phyloP scores from a whole-genome alignment of 2,329 filamentous ascomycete species.

The Pseudophaeomoniella oleicola region DNA sequence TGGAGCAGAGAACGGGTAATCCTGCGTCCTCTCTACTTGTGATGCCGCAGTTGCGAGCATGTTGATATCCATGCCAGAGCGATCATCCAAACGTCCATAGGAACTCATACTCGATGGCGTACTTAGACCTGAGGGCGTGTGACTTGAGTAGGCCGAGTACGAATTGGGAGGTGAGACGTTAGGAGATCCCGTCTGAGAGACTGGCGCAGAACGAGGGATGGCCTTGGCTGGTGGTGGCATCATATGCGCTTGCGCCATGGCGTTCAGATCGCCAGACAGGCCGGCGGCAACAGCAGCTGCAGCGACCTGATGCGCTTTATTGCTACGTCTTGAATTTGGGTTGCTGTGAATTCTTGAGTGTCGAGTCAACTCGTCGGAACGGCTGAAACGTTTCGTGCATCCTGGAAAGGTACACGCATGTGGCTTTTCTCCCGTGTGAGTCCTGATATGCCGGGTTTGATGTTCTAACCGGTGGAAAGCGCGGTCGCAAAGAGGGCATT shows the following conservation, averaged over 20 bases:
- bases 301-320: conserved; percentile 60
- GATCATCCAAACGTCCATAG: conserved; percentile 35
- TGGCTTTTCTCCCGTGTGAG: conserved; percentile 95
- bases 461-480: conserved; percentile 97
- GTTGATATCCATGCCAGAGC: conserved; percentile 47
- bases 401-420: conserved; percentile 91
- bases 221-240: conserved; percentile 60
- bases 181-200: conserved; percentile 75
- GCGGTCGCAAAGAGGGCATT: conserved; percentile 95
- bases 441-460: conserved; percentile 82
- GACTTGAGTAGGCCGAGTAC: conserved; percentile 49
- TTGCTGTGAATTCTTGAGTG: conserved; percentile 99
- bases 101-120: conserved; percentile 43
- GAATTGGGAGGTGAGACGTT: conserved; percentile 93
- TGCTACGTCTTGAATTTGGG: conserved; percentile 85
- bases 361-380: conserved; percentile 89
- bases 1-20: conserved; percentile 34
- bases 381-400: conserved; percentile 93
- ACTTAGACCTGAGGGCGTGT: conserved; percentile 41
- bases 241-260: conserved; percentile 42
- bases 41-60: conserved; percentile 56
- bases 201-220: conserved; percentile 75
- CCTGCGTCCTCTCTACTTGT: conserved; percentile 42
- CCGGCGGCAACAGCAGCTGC: conserved; percentile 39
- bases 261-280: conserved; percentile 34